These are phyloP conservation scores for Rhodotorula sphaerocarpa DNA, from an alignment of 768 basidiomycete genomes.

Conservation along the genomic window DNA sequence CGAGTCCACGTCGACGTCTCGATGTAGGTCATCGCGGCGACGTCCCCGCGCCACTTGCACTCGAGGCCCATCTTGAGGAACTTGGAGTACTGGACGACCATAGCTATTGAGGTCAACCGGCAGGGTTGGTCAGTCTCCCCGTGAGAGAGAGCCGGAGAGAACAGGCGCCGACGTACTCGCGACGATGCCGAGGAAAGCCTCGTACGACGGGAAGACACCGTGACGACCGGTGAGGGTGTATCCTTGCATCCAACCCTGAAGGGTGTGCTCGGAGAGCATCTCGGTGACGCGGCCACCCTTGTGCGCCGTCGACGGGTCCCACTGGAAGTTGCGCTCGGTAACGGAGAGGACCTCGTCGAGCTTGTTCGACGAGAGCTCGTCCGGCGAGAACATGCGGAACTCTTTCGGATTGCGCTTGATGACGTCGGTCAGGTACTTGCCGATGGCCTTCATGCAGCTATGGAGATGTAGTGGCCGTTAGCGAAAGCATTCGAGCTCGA, in stretches of 20 bases:
- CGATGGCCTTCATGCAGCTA: constrained; percentile 41
- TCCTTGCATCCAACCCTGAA: constrained; percentile 74
- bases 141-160: background rate
- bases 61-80: constrained; percentile 68
- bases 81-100: constrained; percentile 56
- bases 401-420: constrained; percentile 56
- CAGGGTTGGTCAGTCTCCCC: background rate
- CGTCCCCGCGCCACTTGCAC: constrained; percentile 58
- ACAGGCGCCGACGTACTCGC: constrained; percentile 42
- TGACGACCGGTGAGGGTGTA: constrained; percentile 74
- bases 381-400: constrained; percentile 86
- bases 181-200: constrained; percentile 81
- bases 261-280: constrained; percentile 73
- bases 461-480: background rate
- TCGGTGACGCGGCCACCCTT: constrained; percentile 73
- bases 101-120: background rate
- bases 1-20: constrained; percentile 61
- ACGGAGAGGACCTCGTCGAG: constrained; percentile 67
- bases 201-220: constrained; percentile 80
- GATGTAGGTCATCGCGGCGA: constrained; percentile 71
- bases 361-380: constrained; percentile 45
- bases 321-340: constrained; percentile 59
- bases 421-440: constrained; percentile 44
- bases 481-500: background rate
- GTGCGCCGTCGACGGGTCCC: constrained; percentile 58